Percentiles rank a stretch among this genome's conserved stretches.
Evolutionary conservation across 805 yeast genomes (phyloP).

Genomic region (Pichia phayaonensis): DNA sequence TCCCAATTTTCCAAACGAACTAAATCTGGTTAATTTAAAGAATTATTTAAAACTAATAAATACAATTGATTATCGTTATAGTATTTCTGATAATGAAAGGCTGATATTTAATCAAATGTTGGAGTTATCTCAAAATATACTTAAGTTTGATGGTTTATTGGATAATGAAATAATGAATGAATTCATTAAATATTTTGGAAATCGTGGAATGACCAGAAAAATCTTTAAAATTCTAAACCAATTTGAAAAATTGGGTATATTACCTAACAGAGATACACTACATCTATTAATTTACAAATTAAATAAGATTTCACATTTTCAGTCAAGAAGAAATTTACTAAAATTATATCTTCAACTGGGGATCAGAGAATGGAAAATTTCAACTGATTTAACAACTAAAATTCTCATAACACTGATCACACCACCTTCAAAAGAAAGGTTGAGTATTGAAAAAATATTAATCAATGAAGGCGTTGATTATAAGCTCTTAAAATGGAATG

Average conservation of each 20-base stretch:
- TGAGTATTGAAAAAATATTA: background rate
- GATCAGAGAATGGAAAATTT: conserved; percentile 1
- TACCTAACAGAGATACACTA: conserved; percentile 6
- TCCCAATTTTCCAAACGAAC: conserved; percentile 1
- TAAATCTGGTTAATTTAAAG: background rate
- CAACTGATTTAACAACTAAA: conserved; percentile 3
- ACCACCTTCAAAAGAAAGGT: conserved; percentile 1
- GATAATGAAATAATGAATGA: conserved; percentile 5
- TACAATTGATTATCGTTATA: background rate
- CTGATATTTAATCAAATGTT: background rate
- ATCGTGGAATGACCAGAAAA: background rate
- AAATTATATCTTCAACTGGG: conserved; percentile 2
- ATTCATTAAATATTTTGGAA: conserved; percentile 4
- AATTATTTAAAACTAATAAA: conserved; percentile 2
- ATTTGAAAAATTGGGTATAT: conserved; percentile 5
- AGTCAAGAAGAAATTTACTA: background rate
- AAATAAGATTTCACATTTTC: background rate
- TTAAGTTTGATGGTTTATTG: conserved; percentile 3
- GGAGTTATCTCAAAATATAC: background rate
- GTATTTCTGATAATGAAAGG: background rate
- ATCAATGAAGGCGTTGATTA: conserved; percentile 6
- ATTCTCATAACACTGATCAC: background rate
- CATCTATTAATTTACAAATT: conserved; percentile 4
- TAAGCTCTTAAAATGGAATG: background rate
- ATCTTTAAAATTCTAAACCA: background rate